Conservation (phyloP, 2,329 filamentous ascomycete species). For the Ciborinia camelliae region DNA sequence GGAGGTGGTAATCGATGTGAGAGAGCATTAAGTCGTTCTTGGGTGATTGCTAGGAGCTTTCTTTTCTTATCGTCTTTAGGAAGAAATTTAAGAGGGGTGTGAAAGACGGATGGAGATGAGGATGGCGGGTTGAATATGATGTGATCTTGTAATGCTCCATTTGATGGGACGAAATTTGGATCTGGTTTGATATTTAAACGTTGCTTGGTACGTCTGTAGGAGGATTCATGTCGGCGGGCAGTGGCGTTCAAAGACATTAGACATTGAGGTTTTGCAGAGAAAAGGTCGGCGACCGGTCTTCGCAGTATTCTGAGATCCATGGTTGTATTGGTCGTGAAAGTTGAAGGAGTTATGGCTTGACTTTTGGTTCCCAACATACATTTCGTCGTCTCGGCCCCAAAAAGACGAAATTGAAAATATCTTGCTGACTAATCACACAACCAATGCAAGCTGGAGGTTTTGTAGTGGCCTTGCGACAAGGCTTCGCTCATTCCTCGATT, state of each 20-base stretch:
- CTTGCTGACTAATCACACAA: background rate
- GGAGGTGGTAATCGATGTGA: conserved; percentile 31
- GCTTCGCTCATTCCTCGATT: background rate
- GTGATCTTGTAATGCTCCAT: conserved; percentile 41
- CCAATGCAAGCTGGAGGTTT: background rate
- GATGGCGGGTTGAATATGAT: conserved; percentile 58
- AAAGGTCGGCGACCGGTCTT: conserved; percentile 32
- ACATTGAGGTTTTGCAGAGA: conserved; percentile 32
- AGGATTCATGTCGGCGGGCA: conserved; percentile 36
- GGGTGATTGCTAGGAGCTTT: conserved; percentile 31
- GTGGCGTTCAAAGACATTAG: conserved; percentile 31
- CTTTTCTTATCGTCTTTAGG: conserved; percentile 44
- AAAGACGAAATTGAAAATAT: conserved; percentile 4
- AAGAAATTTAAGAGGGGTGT: conserved; percentile 66
- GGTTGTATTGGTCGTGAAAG: conserved; percentile 13
- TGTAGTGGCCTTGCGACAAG: background rate
- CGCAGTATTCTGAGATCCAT: conserved; percentile 37
- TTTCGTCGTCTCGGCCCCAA: background rate
- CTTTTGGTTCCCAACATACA: background rate
- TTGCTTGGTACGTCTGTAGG: conserved; percentile 37
- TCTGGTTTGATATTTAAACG: conserved; percentile 55
- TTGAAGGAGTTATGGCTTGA: conserved; percentile 5
- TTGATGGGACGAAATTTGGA: conserved; percentile 50
- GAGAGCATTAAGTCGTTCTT: conserved; percentile 22
- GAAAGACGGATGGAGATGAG: conserved; percentile 53